Conservation (phyloP, 2,329 filamentous ascomycete genomes). For the Aspergillus sp. region DNA sequence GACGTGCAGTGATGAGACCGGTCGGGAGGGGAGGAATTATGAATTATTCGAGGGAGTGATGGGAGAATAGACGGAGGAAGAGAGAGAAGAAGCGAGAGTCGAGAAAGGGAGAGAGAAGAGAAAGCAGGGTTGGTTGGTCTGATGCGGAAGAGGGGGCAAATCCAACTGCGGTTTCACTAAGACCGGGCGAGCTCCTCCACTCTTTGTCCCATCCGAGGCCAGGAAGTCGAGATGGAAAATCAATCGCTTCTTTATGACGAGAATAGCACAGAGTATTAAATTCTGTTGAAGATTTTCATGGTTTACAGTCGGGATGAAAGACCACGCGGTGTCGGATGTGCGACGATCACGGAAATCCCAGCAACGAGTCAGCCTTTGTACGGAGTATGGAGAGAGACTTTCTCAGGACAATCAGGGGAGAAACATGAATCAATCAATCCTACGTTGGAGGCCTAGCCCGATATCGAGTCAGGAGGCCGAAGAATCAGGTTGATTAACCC, state of each 20-base stretch:
- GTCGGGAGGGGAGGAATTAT: neutral
- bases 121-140: conserved; percentile 6
- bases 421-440: too few species aligned
- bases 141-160: conserved; percentile 9
- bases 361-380: too few species aligned
- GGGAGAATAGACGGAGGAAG: conserved; percentile 1
- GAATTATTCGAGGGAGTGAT: conserved; percentile 4
- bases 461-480: too few species aligned
- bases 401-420: too few species aligned
- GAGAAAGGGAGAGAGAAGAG: conserved; percentile 11
- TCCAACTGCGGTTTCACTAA: conserved; percentile 17
- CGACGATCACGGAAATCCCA: too few species aligned
- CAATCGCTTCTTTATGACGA: too few species aligned
- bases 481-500: too few species aligned
- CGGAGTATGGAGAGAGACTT: too few species aligned
- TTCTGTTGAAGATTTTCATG: neutral
- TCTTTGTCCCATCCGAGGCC: neutral
- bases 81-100: conserved; percentile 11
- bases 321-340: too few species aligned
- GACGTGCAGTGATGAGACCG: conserved; percentile 2
- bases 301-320: neutral
- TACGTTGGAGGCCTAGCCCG: too few species aligned
- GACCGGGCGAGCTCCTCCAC: conserved; percentile 8
- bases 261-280: neutral
- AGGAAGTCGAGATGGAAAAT: too few species aligned